Evolutionary conservation across 768 basidiomycete genomes (phyloP), one percentile per base, ranked within the genome.

Genomic region (Pleurotus eryngii): DNA sequence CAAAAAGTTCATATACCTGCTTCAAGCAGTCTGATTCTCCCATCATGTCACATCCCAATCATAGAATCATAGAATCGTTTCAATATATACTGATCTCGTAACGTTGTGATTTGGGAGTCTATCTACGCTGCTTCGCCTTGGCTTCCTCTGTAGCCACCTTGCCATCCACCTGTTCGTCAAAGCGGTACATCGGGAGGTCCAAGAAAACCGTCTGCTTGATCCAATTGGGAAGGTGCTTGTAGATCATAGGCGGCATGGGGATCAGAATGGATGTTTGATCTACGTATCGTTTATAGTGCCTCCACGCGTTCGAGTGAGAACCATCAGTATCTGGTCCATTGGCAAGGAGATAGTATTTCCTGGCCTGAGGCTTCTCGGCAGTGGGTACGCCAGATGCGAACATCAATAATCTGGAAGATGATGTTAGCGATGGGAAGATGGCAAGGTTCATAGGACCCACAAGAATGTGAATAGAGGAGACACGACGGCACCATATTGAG

Each of bases 301-400:
- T 59, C 82, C 84, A 85, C 3, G 80, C 77, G 55, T 67, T 63
- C 4, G 64, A 49, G 54, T 72, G 55, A 30, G 67, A 68, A 17
- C 66, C 64, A 11, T 62, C 43, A 8, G 72, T 68, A 7, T 71
- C 57, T 17, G 74, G 70, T 4, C 74, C 78, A 60, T 82, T 67
- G 9, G 79, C 73, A 66, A 84, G 71, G 30, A 83, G 70, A 69
- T 78, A 87, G 65, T 78, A 86, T 59, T 75, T 76, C 64, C 81
- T 80, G 0, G 85, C 85, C 40, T 80, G 78, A 2, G 85, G 85
- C 66, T 85, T 86, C 67, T 87, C 86, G 4, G 84, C 85, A 0
- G 83, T 83, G 0, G 86, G 87, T n/a, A 90, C 64, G 7, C 87
- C 88, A 9, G 85, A 85, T 4, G 74, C 82, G 70, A 87, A 88